Base-by-base conservation (phyloP, 148 eudicot species). In the Nyssa sinensis region DNA sequence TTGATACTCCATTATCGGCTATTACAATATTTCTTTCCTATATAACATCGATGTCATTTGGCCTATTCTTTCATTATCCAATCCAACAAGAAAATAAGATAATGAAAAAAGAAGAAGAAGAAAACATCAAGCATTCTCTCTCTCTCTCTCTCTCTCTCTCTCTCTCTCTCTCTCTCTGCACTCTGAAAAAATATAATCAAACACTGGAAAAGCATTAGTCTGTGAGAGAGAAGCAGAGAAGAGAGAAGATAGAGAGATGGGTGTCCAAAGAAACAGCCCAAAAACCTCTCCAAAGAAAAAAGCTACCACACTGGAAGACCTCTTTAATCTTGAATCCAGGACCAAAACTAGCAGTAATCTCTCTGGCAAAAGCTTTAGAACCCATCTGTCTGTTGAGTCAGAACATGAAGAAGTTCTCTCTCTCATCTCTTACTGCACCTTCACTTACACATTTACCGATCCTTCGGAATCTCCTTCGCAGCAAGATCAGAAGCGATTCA, bases 401-500 rank as follows among this genome's bases (percentile, higher is more conserved):
- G 76, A 80, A 23, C 28, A 35, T 17, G 88, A 85, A 16, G 83
- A 85, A 34, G 35, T 82, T 35, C 67, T 80, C 0, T 77, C 80
- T 69, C 24, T 85, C 9, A 82, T 85, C 71, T 60, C 80, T 23
- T 65, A 67, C 66, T 82, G 86, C 62, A 67, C 75, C 33, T 33
- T 73, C 66, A 72, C 73, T 17, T 75, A 82, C 72, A 68, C 83
- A 5, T 78, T 78, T 41, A 80, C 68, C 1, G 82, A 82, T 60
- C 82, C 81, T 37, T 25, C 28, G 0, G 88, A 85, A 70, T 77
- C 83, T 12, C 71, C 84, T 31, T 68, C 74, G 0, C 76, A 73
- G 57, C 79, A 78, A 75, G 81, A 81, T 73, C 78, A 72, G 75
- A 85, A 85, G 75, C 68, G 83, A 34, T 62, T 67, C 53, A 81